phyloP scores from a whole-genome alignment of 192 early-diverging fungal species.

The Rhizophlyctis rosea region DNA sequence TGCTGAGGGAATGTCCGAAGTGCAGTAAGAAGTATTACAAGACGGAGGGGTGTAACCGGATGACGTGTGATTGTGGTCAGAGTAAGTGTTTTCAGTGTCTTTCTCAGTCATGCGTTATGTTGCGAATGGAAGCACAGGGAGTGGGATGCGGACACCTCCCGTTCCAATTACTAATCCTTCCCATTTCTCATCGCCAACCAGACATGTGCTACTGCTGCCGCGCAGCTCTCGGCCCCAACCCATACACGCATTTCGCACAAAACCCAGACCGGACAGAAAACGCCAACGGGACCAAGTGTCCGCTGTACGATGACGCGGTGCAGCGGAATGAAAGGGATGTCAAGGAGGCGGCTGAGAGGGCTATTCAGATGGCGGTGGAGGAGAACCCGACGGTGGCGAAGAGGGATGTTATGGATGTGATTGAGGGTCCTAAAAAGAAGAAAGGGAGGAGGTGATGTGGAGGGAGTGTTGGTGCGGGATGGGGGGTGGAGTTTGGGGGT shows the following conservation, averaged over 20 bases:
- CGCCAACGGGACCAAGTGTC: constrained; percentile 25
- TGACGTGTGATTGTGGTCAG: constrained; percentile 49
- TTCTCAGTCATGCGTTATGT: too few species aligned
- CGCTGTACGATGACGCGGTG: constrained; percentile 47
- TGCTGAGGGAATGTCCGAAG: constrained; percentile 52
- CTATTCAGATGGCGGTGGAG: too few species aligned
- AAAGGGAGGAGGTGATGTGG: too few species aligned
- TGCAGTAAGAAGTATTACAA: constrained; percentile 47
- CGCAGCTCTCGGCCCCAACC: constrained; percentile 43
- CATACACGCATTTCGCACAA: constrained; percentile 51
- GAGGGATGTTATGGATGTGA: too few species aligned
- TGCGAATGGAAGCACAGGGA: too few species aligned
- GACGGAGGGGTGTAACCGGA: constrained; percentile 52
- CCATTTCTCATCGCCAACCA: constrained; percentile 7
- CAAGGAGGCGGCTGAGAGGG: constrained; percentile 34
- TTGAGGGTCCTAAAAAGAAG: too few species aligned
- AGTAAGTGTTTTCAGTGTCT: background rate
- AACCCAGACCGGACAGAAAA: constrained; percentile 19
- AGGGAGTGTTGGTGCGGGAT: too few species aligned
- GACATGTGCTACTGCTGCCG: constrained; percentile 49
- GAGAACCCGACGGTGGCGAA: too few species aligned
- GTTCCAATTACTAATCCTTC: too few species aligned
- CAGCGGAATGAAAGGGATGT: constrained; percentile 47
- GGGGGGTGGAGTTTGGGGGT: too few species aligned
- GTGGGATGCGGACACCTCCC: too few species aligned